Evolutionary conservation across 805 yeast genomes (phyloP).

Genomic region (Ogataea haglerorum): DNA sequence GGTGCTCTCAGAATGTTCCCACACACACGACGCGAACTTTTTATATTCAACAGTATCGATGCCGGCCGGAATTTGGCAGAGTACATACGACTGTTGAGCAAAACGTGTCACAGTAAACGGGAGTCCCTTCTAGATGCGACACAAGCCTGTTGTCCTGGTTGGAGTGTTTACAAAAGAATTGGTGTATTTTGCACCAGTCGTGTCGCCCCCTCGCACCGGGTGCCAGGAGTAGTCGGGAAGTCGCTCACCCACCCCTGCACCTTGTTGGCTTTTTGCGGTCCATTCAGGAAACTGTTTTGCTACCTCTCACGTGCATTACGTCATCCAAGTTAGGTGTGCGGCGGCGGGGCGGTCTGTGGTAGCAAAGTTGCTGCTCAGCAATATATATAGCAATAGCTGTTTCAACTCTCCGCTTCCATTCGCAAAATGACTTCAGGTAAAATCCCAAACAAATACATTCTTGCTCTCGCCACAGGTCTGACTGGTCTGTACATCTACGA

Average conservation of each 20-base stretch:
- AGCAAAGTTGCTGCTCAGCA: conserved; percentile 7
- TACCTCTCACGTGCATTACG: conserved; percentile 1
- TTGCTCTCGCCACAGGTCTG: conserved; percentile 26
- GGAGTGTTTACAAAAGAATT: not conserved
- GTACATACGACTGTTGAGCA: conserved; percentile 6
- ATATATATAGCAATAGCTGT: conserved; percentile 1
- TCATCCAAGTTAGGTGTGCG: conserved; percentile 1
- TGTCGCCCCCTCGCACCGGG: conserved; percentile 5
- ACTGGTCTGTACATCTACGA: conserved; percentile 29
- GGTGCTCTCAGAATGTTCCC: conserved; percentile 5
- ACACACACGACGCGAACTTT: conserved; percentile 9
- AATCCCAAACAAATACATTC: conserved; percentile 19
- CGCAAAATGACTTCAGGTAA: conserved; percentile 11
- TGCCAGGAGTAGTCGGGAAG: too few species aligned
- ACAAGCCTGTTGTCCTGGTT: not conserved
- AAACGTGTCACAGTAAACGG: conserved; percentile 2
- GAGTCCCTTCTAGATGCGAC: not conserved
- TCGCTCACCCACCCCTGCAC: not conserved
- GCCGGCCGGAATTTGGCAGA: conserved; percentile 12
- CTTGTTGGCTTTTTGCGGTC: not conserved
- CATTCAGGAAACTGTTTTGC: conserved; percentile 1
- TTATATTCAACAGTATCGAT: conserved; percentile 3
- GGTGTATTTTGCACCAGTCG: not conserved
- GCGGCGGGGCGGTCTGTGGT: conserved; percentile 5
- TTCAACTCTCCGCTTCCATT: not conserved